phyloP scores from a whole-genome alignment of 805 yeast species.

The Candida namnaoensis region DNA sequence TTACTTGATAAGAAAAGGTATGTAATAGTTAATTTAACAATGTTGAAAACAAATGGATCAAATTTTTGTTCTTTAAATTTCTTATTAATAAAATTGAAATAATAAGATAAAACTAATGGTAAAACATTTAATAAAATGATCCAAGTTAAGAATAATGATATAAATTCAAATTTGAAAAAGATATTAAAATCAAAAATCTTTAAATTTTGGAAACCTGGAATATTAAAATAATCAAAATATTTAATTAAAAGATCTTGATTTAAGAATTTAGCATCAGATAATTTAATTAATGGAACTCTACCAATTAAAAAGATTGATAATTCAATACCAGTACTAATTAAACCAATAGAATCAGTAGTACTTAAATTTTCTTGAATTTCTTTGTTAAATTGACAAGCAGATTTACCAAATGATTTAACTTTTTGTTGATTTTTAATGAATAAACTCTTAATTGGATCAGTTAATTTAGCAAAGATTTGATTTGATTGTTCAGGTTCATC shows the following conservation, averaged over 20 bases:
- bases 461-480: background rate
- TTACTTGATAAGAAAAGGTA: conserved; percentile 22
- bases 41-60: conserved; percentile 49
- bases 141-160: conserved; percentile 17
- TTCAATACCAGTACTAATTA: conserved; percentile 11
- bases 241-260: conserved; percentile 9
- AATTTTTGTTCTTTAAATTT: conserved; percentile 25
- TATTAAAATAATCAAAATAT: too few species aligned
- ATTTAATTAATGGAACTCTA: conserved; percentile 10
- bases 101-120: conserved; percentile 18
- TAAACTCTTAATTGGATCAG: background rate
- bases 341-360: conserved; percentile 18
- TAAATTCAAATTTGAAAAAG: conserved; percentile 12
- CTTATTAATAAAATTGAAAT: conserved; percentile 20
- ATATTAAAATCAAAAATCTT: conserved; percentile 11
- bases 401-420: conserved; percentile 3
- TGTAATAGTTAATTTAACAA: conserved; percentile 35
- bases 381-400: conserved; percentile 3
- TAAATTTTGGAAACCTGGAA: background rate
- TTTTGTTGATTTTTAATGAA: conserved; percentile 9
- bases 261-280: conserved; percentile 11
- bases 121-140: conserved; percentile 7
- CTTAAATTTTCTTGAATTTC: conserved; percentile 15
- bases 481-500: conserved; percentile 2
- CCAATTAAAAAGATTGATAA: conserved; percentile 6